phyloP scores from a whole-genome alignment of 148 eudicot genomes.

The Rhododendron molle region DNA sequence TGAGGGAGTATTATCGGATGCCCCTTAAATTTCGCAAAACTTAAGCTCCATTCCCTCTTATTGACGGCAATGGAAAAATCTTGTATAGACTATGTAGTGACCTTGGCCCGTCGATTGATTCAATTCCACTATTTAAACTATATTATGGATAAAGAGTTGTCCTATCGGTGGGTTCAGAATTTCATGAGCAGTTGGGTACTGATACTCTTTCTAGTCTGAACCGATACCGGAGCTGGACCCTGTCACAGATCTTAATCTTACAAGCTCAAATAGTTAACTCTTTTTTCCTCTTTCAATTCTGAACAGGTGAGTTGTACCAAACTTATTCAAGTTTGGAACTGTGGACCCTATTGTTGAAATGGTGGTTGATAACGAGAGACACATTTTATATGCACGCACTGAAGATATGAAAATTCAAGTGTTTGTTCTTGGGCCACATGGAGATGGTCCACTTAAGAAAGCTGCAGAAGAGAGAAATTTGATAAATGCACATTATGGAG shows the following conservation, averaged over 20 bases:
- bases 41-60: too few relatives aligned
- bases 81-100: not conserved
- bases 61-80: too few relatives aligned
- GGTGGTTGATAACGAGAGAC: conserved; percentile 91
- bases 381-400: conserved; percentile 87
- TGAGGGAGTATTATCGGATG: too few relatives aligned
- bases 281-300: conserved; percentile 4
- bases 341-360: conserved; percentile 92
- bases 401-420: conserved; percentile 96
- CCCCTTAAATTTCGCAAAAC: too few relatives aligned
- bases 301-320: conserved; percentile 93
- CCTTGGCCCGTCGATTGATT: not conserved
- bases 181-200: not conserved
- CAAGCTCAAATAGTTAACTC: not conserved
- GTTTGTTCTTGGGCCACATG: conserved; percentile 62
- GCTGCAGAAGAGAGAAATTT: conserved; percentile 89
- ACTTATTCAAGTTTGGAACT: conserved; percentile 94
- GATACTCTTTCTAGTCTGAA: not conserved
- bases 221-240: not conserved
- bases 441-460: conserved; percentile 85
- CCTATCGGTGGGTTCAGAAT: not conserved
- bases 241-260: conserved; percentile 7
- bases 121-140: not conserved
- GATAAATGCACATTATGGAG: conserved; percentile 60
- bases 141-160: not conserved